Conservation (phyloP, 495 filamentous ascomycete species). For the Astrothelium macrocarpum region DNA sequence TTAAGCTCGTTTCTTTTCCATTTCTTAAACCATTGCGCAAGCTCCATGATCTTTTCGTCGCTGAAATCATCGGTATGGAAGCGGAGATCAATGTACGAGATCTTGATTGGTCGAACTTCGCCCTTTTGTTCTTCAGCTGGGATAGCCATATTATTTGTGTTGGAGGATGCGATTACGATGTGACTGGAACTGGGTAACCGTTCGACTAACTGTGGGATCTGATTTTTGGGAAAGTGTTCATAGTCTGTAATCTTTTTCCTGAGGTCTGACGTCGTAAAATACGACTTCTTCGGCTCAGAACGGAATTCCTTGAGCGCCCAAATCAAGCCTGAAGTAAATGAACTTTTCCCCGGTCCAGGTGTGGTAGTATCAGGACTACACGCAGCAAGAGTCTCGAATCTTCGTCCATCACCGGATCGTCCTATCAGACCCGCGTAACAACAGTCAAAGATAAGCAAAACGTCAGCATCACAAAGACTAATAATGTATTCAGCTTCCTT, state of each 20-base stretch:
- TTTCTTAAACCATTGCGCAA: background rate
- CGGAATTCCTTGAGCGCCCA: background rate
- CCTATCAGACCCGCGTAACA: background rate
- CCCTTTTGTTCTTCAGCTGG: background rate
- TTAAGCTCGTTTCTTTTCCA: background rate
- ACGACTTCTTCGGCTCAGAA: background rate
- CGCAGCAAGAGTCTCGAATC: conserved; percentile 1
- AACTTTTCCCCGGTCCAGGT: background rate
- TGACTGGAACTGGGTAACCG: background rate
- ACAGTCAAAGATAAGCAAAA: conserved; percentile 17
- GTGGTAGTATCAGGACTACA: background rate
- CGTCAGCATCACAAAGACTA: conserved; percentile 4
- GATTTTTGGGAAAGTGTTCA: background rate
- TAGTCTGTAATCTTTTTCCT: background rate
- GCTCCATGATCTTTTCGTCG: background rate
- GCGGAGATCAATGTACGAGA: background rate
- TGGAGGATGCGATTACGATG: background rate
- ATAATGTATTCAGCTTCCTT: background rate
- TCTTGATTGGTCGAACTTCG: background rate
- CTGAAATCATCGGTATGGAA: background rate
- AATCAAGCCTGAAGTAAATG: conserved; percentile 5
- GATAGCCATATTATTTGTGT: background rate
- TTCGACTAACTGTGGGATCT: background rate
- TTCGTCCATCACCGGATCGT: background rate
- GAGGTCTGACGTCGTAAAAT: background rate